Evolutionary conservation across 2,329 filamentous ascomycete species (phyloP).

Genomic region (Septoria petroselini): DNA sequence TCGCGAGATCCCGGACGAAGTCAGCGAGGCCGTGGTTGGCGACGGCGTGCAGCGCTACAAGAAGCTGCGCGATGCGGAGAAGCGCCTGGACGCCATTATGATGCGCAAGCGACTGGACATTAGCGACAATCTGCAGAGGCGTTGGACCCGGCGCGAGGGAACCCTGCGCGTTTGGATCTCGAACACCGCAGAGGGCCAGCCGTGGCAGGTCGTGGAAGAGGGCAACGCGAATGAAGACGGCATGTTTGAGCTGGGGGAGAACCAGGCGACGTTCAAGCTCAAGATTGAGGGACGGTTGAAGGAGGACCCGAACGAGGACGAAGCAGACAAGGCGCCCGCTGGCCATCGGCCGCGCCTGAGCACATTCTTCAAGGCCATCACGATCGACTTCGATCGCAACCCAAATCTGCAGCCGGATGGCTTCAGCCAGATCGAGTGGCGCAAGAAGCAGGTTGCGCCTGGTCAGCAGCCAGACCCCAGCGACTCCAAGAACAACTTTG

Average conservation of each 20-base stretch:
- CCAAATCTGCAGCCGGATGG: slow-evolving; percentile 64
- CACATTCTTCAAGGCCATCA: slow-evolving; percentile 78
- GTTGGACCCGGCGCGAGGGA: slow-evolving; percentile 52
- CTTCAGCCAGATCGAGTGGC: slow-evolving; percentile 74
- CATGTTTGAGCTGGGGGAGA: slow-evolving; percentile 73
- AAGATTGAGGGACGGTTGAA: slow-evolving; percentile 87
- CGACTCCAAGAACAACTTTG: slow-evolving; percentile 72
- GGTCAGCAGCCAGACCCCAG: slow-evolving; percentile 50
- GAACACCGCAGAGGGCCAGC: slow-evolving; percentile 91
- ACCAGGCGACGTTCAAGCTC: slow-evolving; percentile 78
- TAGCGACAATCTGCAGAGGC: slow-evolving; percentile 73
- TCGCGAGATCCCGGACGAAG: slow-evolving; percentile 85
- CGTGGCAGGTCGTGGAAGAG: slow-evolving; percentile 70
- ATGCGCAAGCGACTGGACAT: slow-evolving; percentile 92
- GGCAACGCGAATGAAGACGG: slow-evolving; percentile 59
- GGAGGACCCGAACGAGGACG: slow-evolving; percentile 54
- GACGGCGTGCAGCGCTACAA: slow-evolving; percentile 80
- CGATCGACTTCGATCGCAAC: slow-evolving; percentile 57
- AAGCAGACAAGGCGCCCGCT: slow-evolving; percentile 45
- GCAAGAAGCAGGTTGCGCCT: slow-evolving; percentile 60
- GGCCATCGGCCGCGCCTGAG: slow-evolving; percentile 61
- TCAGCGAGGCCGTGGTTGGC: slow-evolving; percentile 74
- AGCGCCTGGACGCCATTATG: slow-evolving; percentile 84
- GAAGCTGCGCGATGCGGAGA: slow-evolving; percentile 80
- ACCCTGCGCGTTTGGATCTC: slow-evolving; percentile 91